These are phyloP conservation scores for Leptomonas seymouri DNA, from an alignment of 208 protist genomes.

Conservation along the genomic window DNA sequence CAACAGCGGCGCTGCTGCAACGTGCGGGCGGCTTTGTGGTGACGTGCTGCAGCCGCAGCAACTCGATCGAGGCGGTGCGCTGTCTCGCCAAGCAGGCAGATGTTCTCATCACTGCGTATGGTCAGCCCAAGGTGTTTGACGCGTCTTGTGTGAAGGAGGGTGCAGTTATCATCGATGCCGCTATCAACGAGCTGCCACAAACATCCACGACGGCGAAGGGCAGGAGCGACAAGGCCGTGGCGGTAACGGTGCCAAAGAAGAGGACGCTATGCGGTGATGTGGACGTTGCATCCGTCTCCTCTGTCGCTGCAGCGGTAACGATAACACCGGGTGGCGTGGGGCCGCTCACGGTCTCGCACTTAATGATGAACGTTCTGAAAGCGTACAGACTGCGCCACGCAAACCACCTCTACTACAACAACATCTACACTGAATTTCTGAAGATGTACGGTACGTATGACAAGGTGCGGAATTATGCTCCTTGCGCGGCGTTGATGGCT, in stretches of 20 bases:
- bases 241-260: neutral
- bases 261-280: conserved; percentile 69
- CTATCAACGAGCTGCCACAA: conserved; percentile 85
- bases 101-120: conserved; percentile 94
- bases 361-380: conserved; percentile 92
- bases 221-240: too few relatives aligned
- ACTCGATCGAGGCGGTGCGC: conserved; percentile 61
- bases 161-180: conserved; percentile 96
- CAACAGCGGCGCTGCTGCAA: conserved; percentile 88
- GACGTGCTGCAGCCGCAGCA: conserved; percentile 90
- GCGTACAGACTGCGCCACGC: conserved; percentile 48
- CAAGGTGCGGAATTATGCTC: conserved; percentile 20
- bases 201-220: neutral
- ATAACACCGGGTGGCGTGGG: conserved; percentile 97
- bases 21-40: conserved; percentile 88
- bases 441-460: conserved; percentile 45
- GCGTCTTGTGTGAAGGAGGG: conserved; percentile 86
- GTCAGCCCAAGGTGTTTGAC: conserved; percentile 83
- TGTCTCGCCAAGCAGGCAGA: conserved; percentile 68
- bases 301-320: conserved; percentile 84
- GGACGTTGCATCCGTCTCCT: conserved; percentile 77
- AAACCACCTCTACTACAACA: conserved; percentile 44
- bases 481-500: conserved; percentile 11
- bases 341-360: conserved; percentile 94
- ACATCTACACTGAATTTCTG: conserved; percentile 50